phyloP scores from a whole-genome alignment of 2,329 filamentous ascomycete genomes.

The Aspergillus chevalieri region DNA sequence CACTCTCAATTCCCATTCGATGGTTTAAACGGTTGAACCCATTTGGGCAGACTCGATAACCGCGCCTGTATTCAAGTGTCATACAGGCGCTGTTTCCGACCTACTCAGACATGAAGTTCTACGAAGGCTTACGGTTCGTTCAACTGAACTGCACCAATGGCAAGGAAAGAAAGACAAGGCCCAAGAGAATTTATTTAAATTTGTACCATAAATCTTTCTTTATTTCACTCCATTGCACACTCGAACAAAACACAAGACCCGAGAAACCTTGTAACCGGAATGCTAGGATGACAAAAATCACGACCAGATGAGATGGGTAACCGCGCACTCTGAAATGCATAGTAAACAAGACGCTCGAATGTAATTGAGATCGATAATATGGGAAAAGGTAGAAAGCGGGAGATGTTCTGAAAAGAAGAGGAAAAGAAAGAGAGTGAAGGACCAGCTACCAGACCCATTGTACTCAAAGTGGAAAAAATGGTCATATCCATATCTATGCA shows the following conservation, averaged over 20 bases:
- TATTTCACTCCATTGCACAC: background rate
- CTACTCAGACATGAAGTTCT: no score
- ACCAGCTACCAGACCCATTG: slow-evolving; percentile 12
- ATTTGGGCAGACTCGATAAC: no score
- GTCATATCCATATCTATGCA: slow-evolving; percentile 1
- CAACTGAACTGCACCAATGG: no score
- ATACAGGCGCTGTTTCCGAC: no score
- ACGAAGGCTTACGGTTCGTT: no score
- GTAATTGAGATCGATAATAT: slow-evolving; percentile 15
- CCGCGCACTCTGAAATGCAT: slow-evolving; percentile 15
- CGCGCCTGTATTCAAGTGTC: no score
- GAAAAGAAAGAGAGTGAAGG: slow-evolving; percentile 10
- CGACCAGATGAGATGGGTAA: slow-evolving; percentile 1
- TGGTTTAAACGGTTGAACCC: no score
- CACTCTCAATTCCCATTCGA: no score
- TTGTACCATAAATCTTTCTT: background rate
- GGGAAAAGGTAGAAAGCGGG: slow-evolving; percentile 1
- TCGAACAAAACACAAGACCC: background rate
- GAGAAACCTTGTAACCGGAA: background rate
- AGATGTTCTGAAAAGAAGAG: slow-evolving; percentile 7
- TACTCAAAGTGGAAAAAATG: slow-evolving; percentile 7
- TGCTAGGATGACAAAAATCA: slow-evolving; percentile 4
- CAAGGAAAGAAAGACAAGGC: no score
- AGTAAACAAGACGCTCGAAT: slow-evolving; percentile 27
- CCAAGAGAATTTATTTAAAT: background rate